A percentile compares a stretch with the other conserved stretches of the same genome.
phyloP scores from a whole-genome alignment of 176 grass and related monocot species.

The Phoenix dactylifera region DNA sequence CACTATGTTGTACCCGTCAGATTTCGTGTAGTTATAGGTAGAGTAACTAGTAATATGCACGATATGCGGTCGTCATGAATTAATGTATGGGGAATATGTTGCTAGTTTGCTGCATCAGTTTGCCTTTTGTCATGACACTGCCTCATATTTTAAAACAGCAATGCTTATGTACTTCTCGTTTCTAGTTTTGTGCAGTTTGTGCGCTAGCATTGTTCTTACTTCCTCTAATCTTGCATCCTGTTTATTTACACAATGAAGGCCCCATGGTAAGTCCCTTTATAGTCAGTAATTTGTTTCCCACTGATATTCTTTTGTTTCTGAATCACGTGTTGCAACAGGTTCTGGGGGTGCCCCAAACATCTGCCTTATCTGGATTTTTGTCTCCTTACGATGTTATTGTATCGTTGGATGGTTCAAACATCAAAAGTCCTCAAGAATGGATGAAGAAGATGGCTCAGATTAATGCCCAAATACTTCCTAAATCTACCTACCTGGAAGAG shows the following conservation, averaged over 20 bases:
- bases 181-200: conserved; percentile 81
- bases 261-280: conserved; percentile 58
- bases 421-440: conserved; percentile 61
- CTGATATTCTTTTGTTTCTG: conserved; percentile 11
- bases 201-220: conserved; percentile 42
- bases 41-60: no score
- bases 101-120: no score
- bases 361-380: conserved; percentile 56
- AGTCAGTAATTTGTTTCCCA: conserved; percentile 14
- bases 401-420: conserved; percentile 62
- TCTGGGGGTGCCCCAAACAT: conserved; percentile 37
- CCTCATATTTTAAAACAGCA: conserved; percentile 5
- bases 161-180: conserved; percentile 28
- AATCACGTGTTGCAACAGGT: conserved; percentile 46
- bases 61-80: no score
- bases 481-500: conserved; percentile 21
- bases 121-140: no score
- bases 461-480: conserved; percentile 22
- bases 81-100: no score
- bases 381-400: conserved; percentile 65
- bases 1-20: no score
- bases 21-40: no score
- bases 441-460: conserved; percentile 37
- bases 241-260: conserved; percentile 55
- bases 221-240: conserved; percentile 57